Evolutionary conservation across 331 rosid genomes (phyloP), one percentile per base, ranked within the genome.

Genomic region (Saraca asoca): DNA sequence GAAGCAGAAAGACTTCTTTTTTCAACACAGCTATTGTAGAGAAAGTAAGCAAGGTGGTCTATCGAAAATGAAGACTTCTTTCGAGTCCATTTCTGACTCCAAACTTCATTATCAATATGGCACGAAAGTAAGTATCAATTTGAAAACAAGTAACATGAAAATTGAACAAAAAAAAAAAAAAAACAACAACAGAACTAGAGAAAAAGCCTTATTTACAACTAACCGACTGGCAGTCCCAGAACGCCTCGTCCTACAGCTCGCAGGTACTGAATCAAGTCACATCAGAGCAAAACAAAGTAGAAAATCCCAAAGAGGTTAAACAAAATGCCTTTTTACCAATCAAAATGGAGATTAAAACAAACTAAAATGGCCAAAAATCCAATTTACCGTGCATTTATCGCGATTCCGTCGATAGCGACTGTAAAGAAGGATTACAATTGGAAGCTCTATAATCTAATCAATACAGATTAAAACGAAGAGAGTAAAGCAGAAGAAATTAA

Each of bases 171-270:
- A 44, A 15, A 11, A 45, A 1, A 24, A 3, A 1, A 24, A 24
- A 1, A 24, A 24, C 3, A 31, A 2, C 18, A 58, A 31, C 24
- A 29, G 44, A 52, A 29, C 14, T 5, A 41, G 35, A 66, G 39
- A 55, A 34, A 17, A 33, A 71, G 50, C n/a, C 17, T 8, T 20
- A 70, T 48, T 60, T 59, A 39, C 33, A 42, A 87, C 96, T 82
- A 80, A 93, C 98, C 96, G 74, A 75, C 73, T 46, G 86, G 87
- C 58, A 93, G 72, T 75, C 84, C 97, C 13, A 93, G 71, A 29
- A 85, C 8, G 53, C 98, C 98, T 70, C 91, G 81, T 51, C 86
- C 86, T 14, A 82, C 83, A 29, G 95, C 95, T 76, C 81, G 74
- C 72, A 83, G 75, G 75, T 85, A 93, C 96, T 93, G 84, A 55